Percentiles rank a stretch among this genome's conserved stretches.
phyloP scores from a whole-genome alignment of 805 yeast species.

The Clavispora fructus region DNA sequence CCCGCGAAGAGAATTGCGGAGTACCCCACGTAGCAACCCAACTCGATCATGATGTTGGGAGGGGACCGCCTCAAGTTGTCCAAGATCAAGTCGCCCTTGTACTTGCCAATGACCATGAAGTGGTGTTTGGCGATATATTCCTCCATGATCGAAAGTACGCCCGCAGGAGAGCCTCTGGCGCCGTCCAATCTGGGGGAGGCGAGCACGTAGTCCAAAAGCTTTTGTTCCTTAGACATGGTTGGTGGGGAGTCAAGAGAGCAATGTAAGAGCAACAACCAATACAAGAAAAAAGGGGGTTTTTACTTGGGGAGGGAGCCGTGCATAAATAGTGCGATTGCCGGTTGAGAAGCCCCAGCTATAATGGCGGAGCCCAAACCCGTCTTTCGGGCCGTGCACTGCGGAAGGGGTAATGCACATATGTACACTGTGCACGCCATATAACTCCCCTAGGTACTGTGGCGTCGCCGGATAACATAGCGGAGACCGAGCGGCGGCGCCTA shows the following conservation, averaged over 20 bases:
- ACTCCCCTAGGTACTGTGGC: too few species aligned
- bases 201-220: slow-evolving; percentile 19
- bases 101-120: slow-evolving; percentile 29
- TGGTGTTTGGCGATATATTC: slow-evolving; percentile 14
- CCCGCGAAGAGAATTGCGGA: slow-evolving; percentile 32
- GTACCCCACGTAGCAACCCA: slow-evolving; percentile 33
- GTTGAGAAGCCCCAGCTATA: too few species aligned
- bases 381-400: too few species aligned
- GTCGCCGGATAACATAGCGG: too few species aligned
- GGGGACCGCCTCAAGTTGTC: slow-evolving; percentile 18
- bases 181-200: slow-evolving; percentile 19
- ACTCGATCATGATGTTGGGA: slow-evolving; percentile 26
- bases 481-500: too few species aligned
- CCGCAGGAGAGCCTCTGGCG: slow-evolving; percentile 26
- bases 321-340: too few species aligned
- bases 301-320: too few species aligned
- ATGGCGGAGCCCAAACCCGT: too few species aligned
- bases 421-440: too few species aligned
- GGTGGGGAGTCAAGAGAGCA: not conserved
- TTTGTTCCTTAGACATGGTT: slow-evolving; percentile 19
- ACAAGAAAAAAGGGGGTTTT: too few species aligned
- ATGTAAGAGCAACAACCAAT: not conserved
- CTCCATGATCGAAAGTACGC: slow-evolving; percentile 27
- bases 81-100: slow-evolving; percentile 23
- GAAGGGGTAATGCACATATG: too few species aligned